Percentiles rank a stretch among this genome's conserved stretches.
These are phyloP conservation scores for Castanea sativa DNA, from an alignment of 306 rosid genomes.

Conservation along the genomic window DNA sequence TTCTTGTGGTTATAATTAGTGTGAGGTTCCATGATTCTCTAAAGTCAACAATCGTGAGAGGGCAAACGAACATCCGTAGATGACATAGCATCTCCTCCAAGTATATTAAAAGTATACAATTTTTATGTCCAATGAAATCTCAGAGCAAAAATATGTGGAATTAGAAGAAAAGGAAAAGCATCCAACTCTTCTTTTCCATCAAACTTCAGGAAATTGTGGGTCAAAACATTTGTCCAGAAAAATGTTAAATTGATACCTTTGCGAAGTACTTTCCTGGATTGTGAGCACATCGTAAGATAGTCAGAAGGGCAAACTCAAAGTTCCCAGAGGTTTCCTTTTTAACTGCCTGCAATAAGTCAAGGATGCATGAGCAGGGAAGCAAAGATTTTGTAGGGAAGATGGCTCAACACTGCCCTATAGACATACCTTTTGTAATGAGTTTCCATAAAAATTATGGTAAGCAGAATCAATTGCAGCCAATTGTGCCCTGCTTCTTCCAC, in stretches of 20 bases:
- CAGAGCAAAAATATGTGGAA: background rate
- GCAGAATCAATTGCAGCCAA: conserved; percentile 35
- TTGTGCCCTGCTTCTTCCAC: conserved; percentile 47
- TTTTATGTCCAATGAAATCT: background rate
- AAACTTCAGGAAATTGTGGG: background rate
- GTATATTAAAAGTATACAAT: background rate
- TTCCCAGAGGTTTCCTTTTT: conserved; percentile 43
- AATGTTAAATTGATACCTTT: conserved; percentile 23
- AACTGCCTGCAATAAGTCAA: conserved; percentile 24
- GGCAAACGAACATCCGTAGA: background rate
- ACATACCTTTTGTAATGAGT: conserved; percentile 33
- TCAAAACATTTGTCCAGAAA: background rate
- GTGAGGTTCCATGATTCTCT: background rate
- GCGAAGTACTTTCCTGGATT: conserved; percentile 40
- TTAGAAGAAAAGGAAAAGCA: background rate
- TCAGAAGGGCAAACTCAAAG: conserved; percentile 34
- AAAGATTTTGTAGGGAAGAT: background rate
- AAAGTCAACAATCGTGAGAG: background rate
- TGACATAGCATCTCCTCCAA: background rate
- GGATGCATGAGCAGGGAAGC: no score
- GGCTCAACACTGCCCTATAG: background rate
- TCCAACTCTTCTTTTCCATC: background rate
- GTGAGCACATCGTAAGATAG: conserved; percentile 34
- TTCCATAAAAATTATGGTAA: conserved; percentile 25
- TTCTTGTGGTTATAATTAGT: background rate